Percentiles rank a stretch among this genome's conserved stretches.
Conservation (phyloP, 2,329 filamentous ascomycete genomes). For the Calonectria multiphialidica region DNA sequence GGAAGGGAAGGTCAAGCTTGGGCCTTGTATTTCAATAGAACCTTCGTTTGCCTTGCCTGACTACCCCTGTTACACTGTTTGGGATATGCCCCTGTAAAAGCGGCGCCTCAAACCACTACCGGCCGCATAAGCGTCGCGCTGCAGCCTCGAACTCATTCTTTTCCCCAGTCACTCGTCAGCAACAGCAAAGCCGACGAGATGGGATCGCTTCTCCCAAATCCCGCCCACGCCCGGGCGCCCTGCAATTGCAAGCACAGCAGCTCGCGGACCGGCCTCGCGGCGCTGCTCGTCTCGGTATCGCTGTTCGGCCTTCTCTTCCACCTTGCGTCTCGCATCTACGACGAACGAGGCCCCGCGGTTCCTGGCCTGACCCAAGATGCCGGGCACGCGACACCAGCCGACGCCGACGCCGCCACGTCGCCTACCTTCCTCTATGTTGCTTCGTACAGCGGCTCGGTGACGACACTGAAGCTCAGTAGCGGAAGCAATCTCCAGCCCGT, state of each 20-base stretch:
- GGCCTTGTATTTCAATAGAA: not conserved
- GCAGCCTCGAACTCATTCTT: not conserved
- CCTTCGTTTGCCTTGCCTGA: too few relatives aligned
- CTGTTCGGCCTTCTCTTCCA: constrained; percentile 33
- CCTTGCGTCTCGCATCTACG: constrained; percentile 28
- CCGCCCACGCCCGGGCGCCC: not conserved
- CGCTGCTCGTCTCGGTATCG: constrained; percentile 29
- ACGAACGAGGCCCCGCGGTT: not conserved
- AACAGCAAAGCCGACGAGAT: constrained; percentile 17
- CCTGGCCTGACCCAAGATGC: not conserved
- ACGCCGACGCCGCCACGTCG: not conserved
- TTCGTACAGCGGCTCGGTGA: constrained; percentile 62
- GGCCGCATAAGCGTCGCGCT: not conserved
- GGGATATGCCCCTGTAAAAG: not conserved
- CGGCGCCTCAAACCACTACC: not conserved
- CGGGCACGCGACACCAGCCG: not conserved
- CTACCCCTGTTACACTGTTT: too few relatives aligned
- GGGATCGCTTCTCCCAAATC: constrained; percentile 18
- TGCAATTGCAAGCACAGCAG: constrained; percentile 18
- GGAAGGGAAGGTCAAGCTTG: too few relatives aligned
- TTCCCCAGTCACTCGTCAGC: not conserved
- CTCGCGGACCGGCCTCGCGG: constrained; percentile 12
- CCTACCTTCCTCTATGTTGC: constrained; percentile 56
- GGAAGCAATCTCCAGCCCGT: constrained; percentile 53
- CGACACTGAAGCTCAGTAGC: constrained; percentile 58